Percentiles rank a stretch among this genome's conserved stretches.
These are phyloP conservation scores for Blumeriella jaapii DNA, from an alignment of 2,329 filamentous ascomycete species.

Conservation along the genomic window DNA sequence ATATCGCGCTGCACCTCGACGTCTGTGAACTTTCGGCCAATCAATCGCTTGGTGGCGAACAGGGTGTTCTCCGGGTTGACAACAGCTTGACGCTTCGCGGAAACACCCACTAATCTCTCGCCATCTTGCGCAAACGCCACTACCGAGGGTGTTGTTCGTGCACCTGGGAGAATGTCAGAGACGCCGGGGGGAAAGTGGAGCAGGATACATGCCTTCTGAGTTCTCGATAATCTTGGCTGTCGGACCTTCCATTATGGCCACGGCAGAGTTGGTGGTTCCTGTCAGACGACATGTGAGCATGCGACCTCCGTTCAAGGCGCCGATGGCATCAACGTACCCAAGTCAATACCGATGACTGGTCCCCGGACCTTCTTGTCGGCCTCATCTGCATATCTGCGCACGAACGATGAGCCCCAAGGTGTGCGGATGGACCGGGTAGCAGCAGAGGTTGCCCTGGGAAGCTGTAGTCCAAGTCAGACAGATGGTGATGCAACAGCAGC, in stretches of 20 bases:
- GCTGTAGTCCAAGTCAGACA: conserved; percentile 35
- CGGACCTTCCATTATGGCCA: conserved; percentile 97
- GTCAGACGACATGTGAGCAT: conserved; percentile 14
- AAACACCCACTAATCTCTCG: conserved; percentile 92
- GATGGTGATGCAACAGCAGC: conserved; percentile 21
- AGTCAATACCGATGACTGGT: conserved; percentile 93
- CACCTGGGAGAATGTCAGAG: conserved; percentile 41
- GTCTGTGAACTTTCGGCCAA: conserved; percentile 94
- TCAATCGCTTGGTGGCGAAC: conserved; percentile 97
- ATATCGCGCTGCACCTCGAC: conserved; percentile 91
- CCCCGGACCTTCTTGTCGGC: conserved; percentile 79
- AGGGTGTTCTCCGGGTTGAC: conserved; percentile 98
- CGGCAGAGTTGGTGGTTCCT: conserved; percentile 94
- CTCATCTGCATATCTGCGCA: conserved; percentile 67
- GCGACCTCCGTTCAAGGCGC: conserved; percentile 7
- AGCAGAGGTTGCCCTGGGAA: conserved; percentile 64
- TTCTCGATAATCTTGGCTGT: conserved; percentile 94
- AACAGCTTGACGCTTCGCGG: conserved; percentile 94
- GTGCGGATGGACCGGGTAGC: conserved; percentile 60
- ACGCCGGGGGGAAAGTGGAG: conserved; percentile 11
- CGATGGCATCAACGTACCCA: conserved; percentile 48
- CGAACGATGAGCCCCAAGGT: conserved; percentile 61
- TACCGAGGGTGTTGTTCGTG: conserved; percentile 84
- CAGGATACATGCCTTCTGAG: conserved; percentile 59
- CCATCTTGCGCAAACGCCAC: conserved; percentile 93